Evolutionary conservation across 257 asterid genomes (phyloP).

Genomic region (Rubia yunnanensis): DNA sequence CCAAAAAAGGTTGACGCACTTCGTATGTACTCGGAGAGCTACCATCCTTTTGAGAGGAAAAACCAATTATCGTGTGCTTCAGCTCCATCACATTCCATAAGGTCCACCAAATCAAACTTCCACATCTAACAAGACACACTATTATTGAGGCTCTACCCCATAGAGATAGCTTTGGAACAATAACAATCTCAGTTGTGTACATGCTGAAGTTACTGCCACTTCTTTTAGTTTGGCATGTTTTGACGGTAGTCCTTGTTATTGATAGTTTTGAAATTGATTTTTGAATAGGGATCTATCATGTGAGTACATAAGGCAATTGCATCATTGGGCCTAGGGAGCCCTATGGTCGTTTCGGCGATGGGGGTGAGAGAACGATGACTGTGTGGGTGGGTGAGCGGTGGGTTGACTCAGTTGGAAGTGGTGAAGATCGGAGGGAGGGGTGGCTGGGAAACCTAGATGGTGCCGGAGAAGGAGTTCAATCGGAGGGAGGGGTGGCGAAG

Average conservation of each 20-base stretch:
- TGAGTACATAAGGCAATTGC: not conserved
- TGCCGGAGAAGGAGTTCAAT: no score
- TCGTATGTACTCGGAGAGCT: no score
- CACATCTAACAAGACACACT: not conserved
- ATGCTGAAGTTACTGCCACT: no score
- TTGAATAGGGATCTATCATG: not conserved
- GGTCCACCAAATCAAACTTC: slow-evolving; percentile 18
- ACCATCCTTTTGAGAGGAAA: slow-evolving; percentile 30
- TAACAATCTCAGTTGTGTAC: slow-evolving; percentile 14
- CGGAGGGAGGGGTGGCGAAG: no score
- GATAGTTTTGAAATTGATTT: not conserved
- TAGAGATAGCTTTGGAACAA: slow-evolving; percentile 11
- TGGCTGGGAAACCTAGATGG: no score
- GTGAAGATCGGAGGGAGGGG: no score
- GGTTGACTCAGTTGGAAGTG: no score
- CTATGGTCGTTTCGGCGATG: no score
- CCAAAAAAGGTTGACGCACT: no score
- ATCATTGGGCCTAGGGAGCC: no score
- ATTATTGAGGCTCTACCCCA: slow-evolving; percentile 5
- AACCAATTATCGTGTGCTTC: slow-evolving; percentile 28
- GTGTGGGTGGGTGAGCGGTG: no score
- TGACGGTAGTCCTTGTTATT: not conserved
- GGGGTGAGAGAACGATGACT: no score
- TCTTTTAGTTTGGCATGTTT: not conserved
- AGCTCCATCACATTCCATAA: slow-evolving; percentile 24